Percentiles rank a stretch among this genome's conserved stretches.
phyloP scores from a whole-genome alignment of 257 asterid genomes.

The Nyctanthes arbortristis region DNA sequence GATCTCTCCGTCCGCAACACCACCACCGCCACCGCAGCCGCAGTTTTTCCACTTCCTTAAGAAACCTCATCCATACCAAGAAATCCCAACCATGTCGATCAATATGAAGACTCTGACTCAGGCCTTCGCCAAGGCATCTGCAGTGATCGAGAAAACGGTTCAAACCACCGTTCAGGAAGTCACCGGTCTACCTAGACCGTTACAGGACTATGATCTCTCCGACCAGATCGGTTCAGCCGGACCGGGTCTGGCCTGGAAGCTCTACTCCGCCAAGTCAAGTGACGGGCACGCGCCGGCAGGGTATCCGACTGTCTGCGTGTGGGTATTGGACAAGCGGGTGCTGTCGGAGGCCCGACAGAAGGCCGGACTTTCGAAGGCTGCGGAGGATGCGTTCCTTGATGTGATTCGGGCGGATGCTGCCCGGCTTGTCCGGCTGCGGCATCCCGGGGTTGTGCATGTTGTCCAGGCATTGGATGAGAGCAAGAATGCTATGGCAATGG shows the following conservation, averaged over 20 bases:
- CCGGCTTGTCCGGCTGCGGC: conserved; percentile 91
- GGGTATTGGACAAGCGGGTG: conserved; percentile 87
- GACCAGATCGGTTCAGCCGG: conserved; percentile 99
- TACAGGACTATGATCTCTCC: conserved; percentile 79
- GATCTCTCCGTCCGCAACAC: conserved; percentile 33
- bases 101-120: conserved; percentile 90
- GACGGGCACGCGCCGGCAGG: conserved; percentile 63
- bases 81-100: conserved; percentile 56
- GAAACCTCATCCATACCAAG: background rate
- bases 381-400: conserved; percentile 86
- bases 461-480: conserved; percentile 95
- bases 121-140: conserved; percentile 97
- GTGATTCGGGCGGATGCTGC: conserved; percentile 87
- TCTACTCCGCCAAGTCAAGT: conserved; percentile 82
- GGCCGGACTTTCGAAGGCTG: conserved; percentile 84
- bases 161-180: conserved; percentile 97
- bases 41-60: background rate
- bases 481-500: conserved; percentile 93
- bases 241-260: conserved; percentile 89
- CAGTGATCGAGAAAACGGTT: conserved; percentile 94
- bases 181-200: conserved; percentile 80
- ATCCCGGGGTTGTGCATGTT: conserved; percentile 98
- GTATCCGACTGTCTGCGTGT: conserved; percentile 86
- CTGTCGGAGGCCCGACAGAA: conserved; percentile 82
- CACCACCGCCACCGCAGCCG: conserved; percentile 22